These are phyloP conservation scores for Aurantiochytrium sp. DNA, from an alignment of 108 stramenopile genomes.

Conservation along the genomic window DNA sequence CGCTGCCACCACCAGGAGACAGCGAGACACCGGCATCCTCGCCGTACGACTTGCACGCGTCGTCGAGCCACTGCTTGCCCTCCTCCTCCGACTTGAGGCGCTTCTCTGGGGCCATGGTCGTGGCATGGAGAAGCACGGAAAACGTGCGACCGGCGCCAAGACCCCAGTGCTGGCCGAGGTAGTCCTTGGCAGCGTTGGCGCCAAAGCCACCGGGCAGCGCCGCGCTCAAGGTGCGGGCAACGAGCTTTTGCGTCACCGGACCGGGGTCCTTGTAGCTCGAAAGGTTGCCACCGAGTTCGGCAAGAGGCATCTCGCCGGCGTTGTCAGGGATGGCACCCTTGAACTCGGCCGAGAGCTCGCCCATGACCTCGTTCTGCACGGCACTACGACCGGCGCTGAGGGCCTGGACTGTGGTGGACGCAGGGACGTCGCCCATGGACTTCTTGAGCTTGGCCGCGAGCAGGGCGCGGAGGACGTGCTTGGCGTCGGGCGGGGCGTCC, in stretches of 20 bases:
- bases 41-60: neutral
- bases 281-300: neutral
- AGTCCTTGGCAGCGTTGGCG: neutral
- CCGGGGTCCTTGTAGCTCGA: neutral
- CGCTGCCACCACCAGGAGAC: neutral
- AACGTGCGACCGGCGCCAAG: neutral
- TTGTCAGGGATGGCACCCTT: neutral
- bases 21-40: neutral
- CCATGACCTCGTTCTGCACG: slow-evolving; percentile 24
- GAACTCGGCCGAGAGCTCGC: slow-evolving; percentile 20
- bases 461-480: slow-evolving; percentile 9
- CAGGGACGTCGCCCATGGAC: neutral
- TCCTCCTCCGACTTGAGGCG: neutral
- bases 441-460: slow-evolving; percentile 18
- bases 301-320: neutral
- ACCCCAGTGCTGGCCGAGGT: neutral
- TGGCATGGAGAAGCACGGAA: neutral
- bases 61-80: slow-evolving; percentile 3
- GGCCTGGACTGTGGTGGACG: neutral
- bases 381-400: slow-evolving; percentile 16
- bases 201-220: slow-evolving; percentile 9
- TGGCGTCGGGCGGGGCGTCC: neutral
- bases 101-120: neutral
- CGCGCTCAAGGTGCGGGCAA: neutral
- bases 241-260: neutral